Conservation (phyloP, 202 grass and related monocot species). For the Panicum hallii region DNA sequence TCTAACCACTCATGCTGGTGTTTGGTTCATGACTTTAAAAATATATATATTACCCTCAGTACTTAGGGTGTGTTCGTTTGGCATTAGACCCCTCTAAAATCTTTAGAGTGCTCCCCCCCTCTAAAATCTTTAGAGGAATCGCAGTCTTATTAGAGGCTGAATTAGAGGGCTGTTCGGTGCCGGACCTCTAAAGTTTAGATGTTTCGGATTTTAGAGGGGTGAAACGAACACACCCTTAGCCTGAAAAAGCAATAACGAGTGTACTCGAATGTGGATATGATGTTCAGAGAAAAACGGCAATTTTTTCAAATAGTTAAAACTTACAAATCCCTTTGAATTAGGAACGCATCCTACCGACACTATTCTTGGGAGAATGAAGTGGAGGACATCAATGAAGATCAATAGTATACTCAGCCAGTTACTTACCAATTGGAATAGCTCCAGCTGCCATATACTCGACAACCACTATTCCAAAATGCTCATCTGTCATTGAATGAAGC, state of each 20-base stretch:
- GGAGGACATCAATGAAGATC: neutral
- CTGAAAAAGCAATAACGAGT: neutral
- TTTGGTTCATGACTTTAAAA: slow-evolving; percentile 19
- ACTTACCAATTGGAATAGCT: slow-evolving; percentile 92
- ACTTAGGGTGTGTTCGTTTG: too few species aligned
- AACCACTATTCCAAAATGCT: slow-evolving; percentile 95
- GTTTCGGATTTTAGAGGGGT: too few species aligned
- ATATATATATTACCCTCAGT: neutral
- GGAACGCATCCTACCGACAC: neutral
- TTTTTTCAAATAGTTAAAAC: slow-evolving; percentile 23
- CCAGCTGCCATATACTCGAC: slow-evolving; percentile 98
- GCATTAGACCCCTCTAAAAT: too few species aligned
- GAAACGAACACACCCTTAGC: too few species aligned
- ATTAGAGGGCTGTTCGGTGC: too few species aligned
- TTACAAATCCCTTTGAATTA: slow-evolving; percentile 3
- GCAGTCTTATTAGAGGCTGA: too few species aligned
- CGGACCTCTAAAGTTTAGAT: too few species aligned
- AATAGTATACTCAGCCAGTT: neutral
- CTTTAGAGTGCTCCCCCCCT: too few species aligned
- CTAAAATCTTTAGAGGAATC: too few species aligned
- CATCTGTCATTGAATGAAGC: slow-evolving; percentile 96
- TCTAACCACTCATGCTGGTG: neutral
- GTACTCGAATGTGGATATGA: neutral
- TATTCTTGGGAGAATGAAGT: slow-evolving; percentile 8
- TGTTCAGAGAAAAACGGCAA: neutral